phyloP scores from a whole-genome alignment of 345 rosid species.

The Geranium brycei region DNA sequence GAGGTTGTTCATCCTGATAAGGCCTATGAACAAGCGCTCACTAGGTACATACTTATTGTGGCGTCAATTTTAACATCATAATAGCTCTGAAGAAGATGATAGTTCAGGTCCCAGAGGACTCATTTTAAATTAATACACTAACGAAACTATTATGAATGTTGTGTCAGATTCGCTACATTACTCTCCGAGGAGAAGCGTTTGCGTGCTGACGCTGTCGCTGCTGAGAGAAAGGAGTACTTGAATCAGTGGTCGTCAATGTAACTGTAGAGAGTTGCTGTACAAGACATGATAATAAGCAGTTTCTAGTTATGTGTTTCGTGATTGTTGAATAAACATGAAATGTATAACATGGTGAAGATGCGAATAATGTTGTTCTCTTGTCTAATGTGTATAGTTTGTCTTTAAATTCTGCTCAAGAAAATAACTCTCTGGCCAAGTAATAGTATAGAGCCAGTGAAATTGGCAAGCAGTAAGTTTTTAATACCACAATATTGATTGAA shows the following conservation, averaged over 20 bases:
- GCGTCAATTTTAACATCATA: too few species aligned
- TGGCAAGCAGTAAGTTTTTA: too few species aligned
- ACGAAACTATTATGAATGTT: too few species aligned
- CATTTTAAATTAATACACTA: background rate
- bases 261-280: too few species aligned
- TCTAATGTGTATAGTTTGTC: background rate
- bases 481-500: too few species aligned
- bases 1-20: constrained; percentile 17
- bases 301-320: background rate
- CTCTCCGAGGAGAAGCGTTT: constrained; percentile 46
- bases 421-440: too few species aligned
- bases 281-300: too few species aligned
- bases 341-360: background rate
- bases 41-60: constrained; percentile 12
- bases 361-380: too few species aligned
- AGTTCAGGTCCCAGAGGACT: background rate
- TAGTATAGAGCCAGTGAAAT: too few species aligned
- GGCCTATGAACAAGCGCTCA: constrained; percentile 49
- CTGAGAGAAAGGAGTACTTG: background rate
- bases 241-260: too few species aligned
- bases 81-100: too few species aligned
- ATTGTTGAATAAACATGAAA: background rate
- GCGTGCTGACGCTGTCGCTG: constrained; percentile 13
- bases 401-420: too few species aligned
- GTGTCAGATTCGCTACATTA: constrained; percentile 40